phyloP scores from a whole-genome alignment of 2,329 filamentous ascomycete genomes.

The Exserohilum rostratum region DNA sequence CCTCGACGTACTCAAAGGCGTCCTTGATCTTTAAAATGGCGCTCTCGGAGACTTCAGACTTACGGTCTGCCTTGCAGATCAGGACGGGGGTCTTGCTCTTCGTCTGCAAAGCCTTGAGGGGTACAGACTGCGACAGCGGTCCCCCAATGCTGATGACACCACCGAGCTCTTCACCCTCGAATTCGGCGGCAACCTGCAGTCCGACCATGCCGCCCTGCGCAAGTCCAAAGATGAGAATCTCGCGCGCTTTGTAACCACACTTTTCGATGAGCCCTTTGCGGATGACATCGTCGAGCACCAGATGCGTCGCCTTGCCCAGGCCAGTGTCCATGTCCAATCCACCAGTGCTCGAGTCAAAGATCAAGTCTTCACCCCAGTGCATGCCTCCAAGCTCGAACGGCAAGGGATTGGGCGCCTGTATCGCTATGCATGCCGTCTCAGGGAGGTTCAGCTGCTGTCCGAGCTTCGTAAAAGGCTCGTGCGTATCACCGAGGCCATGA shows the following conservation, averaged over 20 bases:
- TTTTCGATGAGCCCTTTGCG: constrained; percentile 53
- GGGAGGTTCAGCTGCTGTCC: constrained; percentile 73
- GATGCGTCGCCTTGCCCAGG: constrained; percentile 51
- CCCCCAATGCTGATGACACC: constrained; percentile 71
- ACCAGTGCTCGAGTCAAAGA: constrained; percentile 59
- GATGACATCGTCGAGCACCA: constrained; percentile 54
- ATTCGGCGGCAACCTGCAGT: constrained; percentile 51
- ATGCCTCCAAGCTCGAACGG: constrained; percentile 71
- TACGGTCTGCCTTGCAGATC: constrained; percentile 61
- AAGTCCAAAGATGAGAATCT: constrained; percentile 62
- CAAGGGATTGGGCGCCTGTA: constrained; percentile 73
- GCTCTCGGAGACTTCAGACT: constrained; percentile 64
- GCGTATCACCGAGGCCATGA: constrained; percentile 82
- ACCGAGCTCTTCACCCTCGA: constrained; percentile 52
- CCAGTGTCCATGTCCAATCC: constrained; percentile 62
- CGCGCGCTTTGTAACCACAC: constrained; percentile 57
- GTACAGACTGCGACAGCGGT: constrained; percentile 54
- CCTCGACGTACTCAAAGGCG: constrained; percentile 61
- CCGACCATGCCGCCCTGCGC: constrained; percentile 65
- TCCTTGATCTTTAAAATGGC: constrained; percentile 68
- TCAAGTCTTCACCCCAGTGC: constrained; percentile 66
- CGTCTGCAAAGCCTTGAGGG: constrained; percentile 37
- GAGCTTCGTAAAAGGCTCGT: constrained; percentile 71
- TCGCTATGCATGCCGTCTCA: constrained; percentile 75
- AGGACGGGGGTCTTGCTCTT: constrained; percentile 70